Percentiles rank a stretch among this genome's conserved stretches.
These are phyloP conservation scores for Phellopilus nigrolimitatus DNA, from an alignment of 1,284 basidiomycete genomes.

Conservation along the genomic window DNA sequence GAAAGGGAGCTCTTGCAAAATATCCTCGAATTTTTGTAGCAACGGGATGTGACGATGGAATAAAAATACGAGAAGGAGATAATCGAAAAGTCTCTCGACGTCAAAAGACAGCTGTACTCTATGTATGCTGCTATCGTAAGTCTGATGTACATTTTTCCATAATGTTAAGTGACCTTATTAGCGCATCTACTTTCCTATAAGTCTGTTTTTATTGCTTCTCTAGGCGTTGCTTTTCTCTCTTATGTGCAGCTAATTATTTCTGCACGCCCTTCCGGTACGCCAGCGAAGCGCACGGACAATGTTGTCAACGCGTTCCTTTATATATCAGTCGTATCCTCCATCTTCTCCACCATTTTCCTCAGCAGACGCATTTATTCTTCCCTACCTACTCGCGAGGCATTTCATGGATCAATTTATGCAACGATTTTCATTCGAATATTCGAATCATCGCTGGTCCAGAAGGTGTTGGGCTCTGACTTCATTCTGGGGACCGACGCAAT, in stretches of 20 bases:
- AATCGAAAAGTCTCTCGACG: no score
- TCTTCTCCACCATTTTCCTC: not conserved
- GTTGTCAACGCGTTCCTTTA: not conserved
- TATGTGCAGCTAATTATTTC: slow-evolving; percentile 3
- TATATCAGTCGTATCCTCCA: not conserved
- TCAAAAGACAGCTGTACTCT: not conserved
- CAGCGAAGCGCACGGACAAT: not conserved
- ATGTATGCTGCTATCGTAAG: slow-evolving; percentile 7
- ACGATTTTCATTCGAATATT: no score
- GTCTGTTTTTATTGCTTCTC: slow-evolving; percentile 9
- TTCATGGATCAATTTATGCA: not conserved
- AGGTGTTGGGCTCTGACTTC: no score
- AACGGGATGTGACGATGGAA: no score
- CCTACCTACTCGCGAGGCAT: not conserved
- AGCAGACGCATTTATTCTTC: no score
- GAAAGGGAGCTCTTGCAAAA: not conserved
- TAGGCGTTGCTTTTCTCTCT: slow-evolving; percentile 1
- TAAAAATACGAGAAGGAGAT: no score
- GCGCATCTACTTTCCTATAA: not conserved
- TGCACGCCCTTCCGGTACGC: not conserved
- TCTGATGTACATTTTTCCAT: not conserved
- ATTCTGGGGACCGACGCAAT: no score
- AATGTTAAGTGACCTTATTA: not conserved
- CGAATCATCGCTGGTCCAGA: no score
- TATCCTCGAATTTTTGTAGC: no score